A percentile compares a stretch with the other conserved stretches of the same genome.
Conservation (phyloP, 1,139 yeast species). For the Protomyces inundatus region DNA sequence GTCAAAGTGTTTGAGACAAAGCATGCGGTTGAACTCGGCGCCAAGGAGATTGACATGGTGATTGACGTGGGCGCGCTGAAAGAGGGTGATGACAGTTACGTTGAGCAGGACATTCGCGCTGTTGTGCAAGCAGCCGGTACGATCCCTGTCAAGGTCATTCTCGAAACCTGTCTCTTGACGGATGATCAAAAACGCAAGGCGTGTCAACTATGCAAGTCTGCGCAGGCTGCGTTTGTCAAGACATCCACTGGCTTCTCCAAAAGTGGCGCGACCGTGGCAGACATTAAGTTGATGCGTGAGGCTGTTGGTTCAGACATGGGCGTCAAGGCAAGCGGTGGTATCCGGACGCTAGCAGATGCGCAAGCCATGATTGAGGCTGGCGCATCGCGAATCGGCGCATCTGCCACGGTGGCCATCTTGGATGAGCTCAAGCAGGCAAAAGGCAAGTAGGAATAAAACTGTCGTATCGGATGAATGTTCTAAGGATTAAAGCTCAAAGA, state of each 20-base stretch:
- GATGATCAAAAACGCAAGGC: neutral
- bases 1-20: neutral
- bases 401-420: neutral
- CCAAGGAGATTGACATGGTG: slow-evolving; percentile 1
- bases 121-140: neutral
- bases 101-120: neutral
- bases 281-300: neutral
- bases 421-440: neutral
- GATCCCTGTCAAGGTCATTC: neutral
- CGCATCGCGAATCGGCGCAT: neutral
- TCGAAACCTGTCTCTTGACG: neutral
- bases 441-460: too few relatives aligned
- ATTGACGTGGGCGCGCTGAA: neutral
- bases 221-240: neutral
- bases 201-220: neutral
- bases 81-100: neutral
- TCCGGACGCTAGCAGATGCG: neutral
- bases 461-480: neutral
- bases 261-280: neutral
- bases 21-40: neutral
- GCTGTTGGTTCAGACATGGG: neutral
- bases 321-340: slow-evolving; percentile 6
- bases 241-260: neutral
- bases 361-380: neutral
- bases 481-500: slow-evolving; percentile 45